Base-by-base conservation (phyloP, 495 filamentous ascomycete species). In the Astrocystis sublimbata region DNA sequence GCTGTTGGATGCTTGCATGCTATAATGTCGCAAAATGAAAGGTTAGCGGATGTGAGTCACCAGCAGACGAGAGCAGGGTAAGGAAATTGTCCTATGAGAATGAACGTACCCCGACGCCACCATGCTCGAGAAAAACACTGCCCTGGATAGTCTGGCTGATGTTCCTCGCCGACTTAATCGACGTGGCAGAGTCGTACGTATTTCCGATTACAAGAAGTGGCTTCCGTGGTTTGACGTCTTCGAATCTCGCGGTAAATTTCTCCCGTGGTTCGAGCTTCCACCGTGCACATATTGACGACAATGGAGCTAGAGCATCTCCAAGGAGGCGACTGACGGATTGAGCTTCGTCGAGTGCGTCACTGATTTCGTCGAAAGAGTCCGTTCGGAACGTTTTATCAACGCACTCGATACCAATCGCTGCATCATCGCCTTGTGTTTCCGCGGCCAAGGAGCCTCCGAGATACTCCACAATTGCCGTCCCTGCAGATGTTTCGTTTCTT, bases 91-190 rank as follows among this genome's bases (percentile, higher is more conserved):
- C 30, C 30, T 7, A 30, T 40, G 56, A 7, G 28, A 15, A 28
- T 41, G 7, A 30, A 79, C 83, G 69, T 74, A 86, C 84, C 2
- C 84, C 83, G 61, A 83, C 78, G 17, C 83, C 84, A 51, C 80
- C 73, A 53, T 83, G 78, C 61, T 80, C 71, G 13, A 86, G 70
- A 9, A 86, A 61, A 6, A 73, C 76, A 12, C 84, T 86, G 1
- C 79, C 82, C 28, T 81, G 74, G 49, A 87, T 85, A 0, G 68
- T 73, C 1, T 65, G 55, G 30, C 79, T 81, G 68, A 84, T 78
- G 52, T 83, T 82, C 40, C 74, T 71, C 1, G 85, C 85, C 7
- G 71, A 77, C 10, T 61, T 59, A 8, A 83, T 58, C 13, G 82
- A 77, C 0, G 82, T 83, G 31, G 73, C 65, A 1, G 73, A 68